These are phyloP conservation scores for Thalassiosira hispida DNA, from an alignment of 352 stramenopile genomes.

Conservation along the genomic window DNA sequence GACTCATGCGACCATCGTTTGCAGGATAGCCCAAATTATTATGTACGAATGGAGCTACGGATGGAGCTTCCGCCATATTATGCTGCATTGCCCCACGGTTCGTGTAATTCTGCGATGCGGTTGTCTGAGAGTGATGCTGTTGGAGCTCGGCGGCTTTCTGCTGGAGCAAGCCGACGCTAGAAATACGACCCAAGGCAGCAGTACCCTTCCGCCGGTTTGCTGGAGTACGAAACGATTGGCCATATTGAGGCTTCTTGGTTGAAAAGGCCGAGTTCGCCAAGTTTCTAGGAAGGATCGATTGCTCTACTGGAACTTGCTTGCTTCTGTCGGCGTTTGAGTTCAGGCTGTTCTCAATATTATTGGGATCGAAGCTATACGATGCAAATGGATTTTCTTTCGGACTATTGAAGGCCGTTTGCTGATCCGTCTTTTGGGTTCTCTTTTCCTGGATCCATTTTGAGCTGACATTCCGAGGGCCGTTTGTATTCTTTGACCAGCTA, in stretches of 20 bases:
- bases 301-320: conserved; percentile 5
- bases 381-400: conserved; percentile 77
- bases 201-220: conserved; percentile 11
- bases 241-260: conserved; percentile 24
- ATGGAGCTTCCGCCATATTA: not conserved
- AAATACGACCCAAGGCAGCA: conserved; percentile 41
- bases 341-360: conserved; percentile 76
- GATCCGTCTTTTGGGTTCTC: conserved; percentile 55
- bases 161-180: conserved; percentile 34
- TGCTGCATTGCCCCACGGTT: conserved; percentile 7
- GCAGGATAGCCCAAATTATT: conserved; percentile 3
- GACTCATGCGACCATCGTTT: conserved; percentile 10
- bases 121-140: conserved; percentile 17
- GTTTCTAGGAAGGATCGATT: conserved; percentile 45
- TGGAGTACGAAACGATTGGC: conserved; percentile 43
- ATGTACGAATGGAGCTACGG: not conserved
- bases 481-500: conserved; percentile 26
- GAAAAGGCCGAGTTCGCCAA: conserved; percentile 9
- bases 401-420: conserved; percentile 67
- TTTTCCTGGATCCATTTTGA: conserved; percentile 55
- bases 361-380: conserved; percentile 81
- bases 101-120: conserved; percentile 2
- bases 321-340: conserved; percentile 40
- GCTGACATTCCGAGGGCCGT: conserved; percentile 23
- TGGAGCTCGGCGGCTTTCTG: conserved; percentile 53